Conservation (phyloP, 768 basidiomycete species). For the Chalciporus piperatus region DNA sequence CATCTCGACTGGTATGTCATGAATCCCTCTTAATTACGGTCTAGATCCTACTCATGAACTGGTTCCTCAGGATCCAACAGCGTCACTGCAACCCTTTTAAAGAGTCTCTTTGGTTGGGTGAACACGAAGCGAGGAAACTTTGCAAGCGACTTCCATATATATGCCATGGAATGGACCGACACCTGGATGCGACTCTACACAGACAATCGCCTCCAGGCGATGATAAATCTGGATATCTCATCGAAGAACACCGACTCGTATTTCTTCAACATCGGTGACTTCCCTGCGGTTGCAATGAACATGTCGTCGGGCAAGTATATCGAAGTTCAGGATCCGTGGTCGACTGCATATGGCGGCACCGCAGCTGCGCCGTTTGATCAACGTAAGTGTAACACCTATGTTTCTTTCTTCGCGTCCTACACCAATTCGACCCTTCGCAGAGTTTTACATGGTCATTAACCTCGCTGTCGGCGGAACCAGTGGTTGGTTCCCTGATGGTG, state of each 20-base stretch:
- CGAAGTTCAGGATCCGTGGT: slow-evolving; percentile 49
- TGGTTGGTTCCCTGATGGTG: slow-evolving; percentile 44
- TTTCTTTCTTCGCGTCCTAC: background rate
- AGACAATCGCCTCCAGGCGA: slow-evolving; percentile 48
- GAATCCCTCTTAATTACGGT: too few species aligned
- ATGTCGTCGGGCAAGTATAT: slow-evolving; percentile 36
- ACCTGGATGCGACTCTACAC: slow-evolving; percentile 53
- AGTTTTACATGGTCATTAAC: slow-evolving; percentile 80
- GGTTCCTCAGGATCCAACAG: slow-evolving; percentile 4
- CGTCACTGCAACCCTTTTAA: slow-evolving; percentile 26
- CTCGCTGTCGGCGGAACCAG: slow-evolving; percentile 80
- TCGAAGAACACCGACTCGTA: slow-evolving; percentile 40
- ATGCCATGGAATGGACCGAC: slow-evolving; percentile 59
- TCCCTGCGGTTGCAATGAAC: slow-evolving; percentile 49
- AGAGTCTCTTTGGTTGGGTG: slow-evolving; percentile 37
- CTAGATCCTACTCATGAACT: too few species aligned
- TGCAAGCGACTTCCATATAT: slow-evolving; percentile 50
- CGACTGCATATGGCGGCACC: slow-evolving; percentile 36
- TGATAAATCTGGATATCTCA: slow-evolving; percentile 49
- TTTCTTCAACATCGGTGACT: slow-evolving; percentile 52
- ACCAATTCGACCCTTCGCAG: slow-evolving; percentile 31
- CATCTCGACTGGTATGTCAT: slow-evolving; percentile 26
- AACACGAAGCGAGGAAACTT: slow-evolving; percentile 41
- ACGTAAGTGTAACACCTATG: slow-evolving; percentile 23
- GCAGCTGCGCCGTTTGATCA: slow-evolving; percentile 44